Base-by-base conservation (phyloP, 164 flowering plant species). In the Houttuynia cordata region DNA sequence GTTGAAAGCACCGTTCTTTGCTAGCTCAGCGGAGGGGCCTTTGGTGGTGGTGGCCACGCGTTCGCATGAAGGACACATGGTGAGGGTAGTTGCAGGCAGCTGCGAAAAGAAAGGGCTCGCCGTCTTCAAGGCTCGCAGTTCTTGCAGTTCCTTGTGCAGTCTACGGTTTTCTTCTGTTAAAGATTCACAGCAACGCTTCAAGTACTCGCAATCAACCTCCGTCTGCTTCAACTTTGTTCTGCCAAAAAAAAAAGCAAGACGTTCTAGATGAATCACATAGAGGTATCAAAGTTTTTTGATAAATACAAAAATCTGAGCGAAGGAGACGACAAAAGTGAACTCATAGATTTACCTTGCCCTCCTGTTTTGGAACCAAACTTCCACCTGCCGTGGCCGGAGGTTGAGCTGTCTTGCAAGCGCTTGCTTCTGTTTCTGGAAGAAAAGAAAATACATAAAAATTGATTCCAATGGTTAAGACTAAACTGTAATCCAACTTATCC, bases 221-320 rank as follows among this genome's bases (percentile, higher is more conserved):
- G 96, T 91, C 69, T 91, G 97, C 89, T 87, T 91, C 85, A 91
- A 47, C 69, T 91, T 91, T 50, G 95, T 91, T 72, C 97, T 89
- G 55, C n/a, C 18, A n/a, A 14, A 41, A 41, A 10, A 17, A 45
- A 45, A 45, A 45, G 17, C 14, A 45, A 10, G 13, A 45, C 14
- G 2, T 12, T 12, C 17, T 10, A 45, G 17, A 45, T 17, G 12
- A 17, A 45, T 17, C 49, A 45, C 3, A 45, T 17, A 41, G 45
- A 41, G 17, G 37, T 17, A 10, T 2, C 8, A 45, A 3, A 3
- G 45, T 41, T 41, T 41, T 13, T 12, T 10, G 12, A 45, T 12
- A 45, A 12, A 12, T 45, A 45, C 2, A 12, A 3, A 45, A 45
- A 1, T 12, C n/a, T n/a, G n/a, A 45, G 49, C 49, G 14, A 45